Percentiles rank a stretch among this genome's conserved stretches.
Evolutionary conservation across 371 early-diverging fungal genomes (phyloP).

Genomic region (Umbelopsis sp.): DNA sequence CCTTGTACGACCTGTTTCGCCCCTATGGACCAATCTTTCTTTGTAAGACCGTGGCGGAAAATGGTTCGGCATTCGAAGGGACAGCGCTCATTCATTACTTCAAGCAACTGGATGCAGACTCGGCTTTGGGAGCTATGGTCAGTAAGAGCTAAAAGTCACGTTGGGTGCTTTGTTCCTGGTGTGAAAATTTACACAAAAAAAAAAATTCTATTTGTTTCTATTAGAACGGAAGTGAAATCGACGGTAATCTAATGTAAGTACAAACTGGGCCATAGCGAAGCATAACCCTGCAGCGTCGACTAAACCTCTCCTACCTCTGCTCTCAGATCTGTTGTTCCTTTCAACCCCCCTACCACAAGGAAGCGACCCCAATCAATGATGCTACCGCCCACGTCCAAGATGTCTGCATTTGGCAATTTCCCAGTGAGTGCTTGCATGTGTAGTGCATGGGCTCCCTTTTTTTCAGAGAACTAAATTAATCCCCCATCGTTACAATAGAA

Average conservation of each 20-base stretch:
- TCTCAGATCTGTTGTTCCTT: conserved; percentile 31
- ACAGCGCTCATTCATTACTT: conserved; percentile 54
- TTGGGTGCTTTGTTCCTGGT: too few species aligned
- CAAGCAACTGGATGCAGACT: conserved; percentile 34
- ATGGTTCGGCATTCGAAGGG: conserved; percentile 38
- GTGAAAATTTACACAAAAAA: neutral
- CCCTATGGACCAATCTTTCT: conserved; percentile 53
- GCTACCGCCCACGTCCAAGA: conserved; percentile 15
- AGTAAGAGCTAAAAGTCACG: conserved; percentile 1
- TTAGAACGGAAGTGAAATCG: conserved; percentile 37
- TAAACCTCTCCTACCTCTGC: neutral
- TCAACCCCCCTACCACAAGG: conserved; percentile 23
- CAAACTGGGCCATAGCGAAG: too few species aligned
- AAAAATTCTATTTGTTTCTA: too few species aligned
- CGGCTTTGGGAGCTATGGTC: conserved; percentile 47
- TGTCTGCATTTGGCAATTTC: conserved; percentile 14
- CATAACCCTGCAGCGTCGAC: neutral
- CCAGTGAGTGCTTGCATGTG: conserved; percentile 16
- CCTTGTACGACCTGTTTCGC: conserved; percentile 47
- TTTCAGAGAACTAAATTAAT: neutral
- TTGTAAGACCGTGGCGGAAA: conserved; percentile 42
- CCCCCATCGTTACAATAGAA: neutral
- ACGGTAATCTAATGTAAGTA: conserved; percentile 46
- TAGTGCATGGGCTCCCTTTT: neutral
- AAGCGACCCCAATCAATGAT: conserved; percentile 17